phyloP scores from a whole-genome alignment of 345 rosid species.

The Populus deltoides region DNA sequence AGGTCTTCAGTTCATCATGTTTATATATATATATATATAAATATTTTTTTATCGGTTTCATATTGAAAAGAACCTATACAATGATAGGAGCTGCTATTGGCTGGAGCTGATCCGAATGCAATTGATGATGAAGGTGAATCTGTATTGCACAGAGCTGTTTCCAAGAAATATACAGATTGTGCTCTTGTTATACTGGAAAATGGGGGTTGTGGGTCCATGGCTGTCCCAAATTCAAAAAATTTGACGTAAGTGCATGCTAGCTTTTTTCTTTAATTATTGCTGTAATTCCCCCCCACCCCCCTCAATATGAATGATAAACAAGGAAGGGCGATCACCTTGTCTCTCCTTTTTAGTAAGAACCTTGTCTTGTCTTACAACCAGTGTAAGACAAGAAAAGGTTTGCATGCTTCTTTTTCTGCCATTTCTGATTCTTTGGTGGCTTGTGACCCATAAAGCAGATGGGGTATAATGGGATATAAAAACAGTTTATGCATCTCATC shows the following conservation, averaged over 20 bases:
- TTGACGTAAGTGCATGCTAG: constrained; percentile 61
- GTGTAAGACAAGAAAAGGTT: too few relatives aligned
- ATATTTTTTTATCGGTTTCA: not conserved
- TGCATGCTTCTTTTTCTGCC: too few relatives aligned
- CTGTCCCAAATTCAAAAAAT: constrained; percentile 64
- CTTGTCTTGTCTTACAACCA: too few relatives aligned
- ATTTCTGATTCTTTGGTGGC: too few relatives aligned
- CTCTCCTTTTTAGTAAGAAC: too few relatives aligned
- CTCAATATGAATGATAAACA: too few relatives aligned
- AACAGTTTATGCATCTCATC: too few relatives aligned
- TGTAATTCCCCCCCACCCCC: too few relatives aligned
- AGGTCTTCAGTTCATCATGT: constrained; percentile 34
- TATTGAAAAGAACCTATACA: constrained; percentile 11
- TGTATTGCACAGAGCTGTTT: constrained; percentile 84
- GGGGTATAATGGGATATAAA: too few relatives aligned
- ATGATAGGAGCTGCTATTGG: constrained; percentile 77
- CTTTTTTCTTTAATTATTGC: not conserved
- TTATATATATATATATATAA: too few relatives aligned
- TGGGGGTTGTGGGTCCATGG: constrained; percentile 89
- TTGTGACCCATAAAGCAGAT: too few relatives aligned
- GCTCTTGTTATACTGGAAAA: constrained; percentile 84
- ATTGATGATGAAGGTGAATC: constrained; percentile 98
- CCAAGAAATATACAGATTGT: constrained; percentile 90
- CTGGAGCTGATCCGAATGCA: constrained; percentile 98
- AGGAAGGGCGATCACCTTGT: too few relatives aligned